Evolutionary conservation across 2,329 filamentous ascomycete genomes (phyloP), one percentile per base, ranked within the genome.

Genomic region (Aspergillus viridinutans): DNA sequence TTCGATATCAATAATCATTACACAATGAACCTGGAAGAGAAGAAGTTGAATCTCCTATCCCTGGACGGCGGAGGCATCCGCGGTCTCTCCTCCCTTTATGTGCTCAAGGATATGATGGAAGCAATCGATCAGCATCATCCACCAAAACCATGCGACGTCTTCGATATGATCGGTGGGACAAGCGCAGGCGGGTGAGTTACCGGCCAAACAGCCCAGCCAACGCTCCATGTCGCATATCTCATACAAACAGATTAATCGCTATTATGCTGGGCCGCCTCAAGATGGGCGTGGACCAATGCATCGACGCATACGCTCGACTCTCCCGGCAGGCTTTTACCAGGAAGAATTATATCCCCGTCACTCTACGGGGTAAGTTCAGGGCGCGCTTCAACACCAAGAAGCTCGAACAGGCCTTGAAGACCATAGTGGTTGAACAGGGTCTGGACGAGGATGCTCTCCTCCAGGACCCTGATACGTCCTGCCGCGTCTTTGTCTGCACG

Each of bases 181-280:
- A 67, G 66, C 38, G 70, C 70, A 2, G 70, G 70, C 55, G 70
- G 70, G 68, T 72, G 43, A 47, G 67, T 59, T 61, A 64, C 28
- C 28, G 3, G 8, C 26, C 28, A 29, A 29, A 2, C 28, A 29
- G 28, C 28, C 28, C 28, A 29, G 28, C 3, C 28, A 29, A 10
- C 2, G 28, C 28, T 3, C 28, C 2, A 29, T 29, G 28, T 29
- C 28, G 28, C 28, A 29, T 29, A 29, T 29, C 28, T 29, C 8
- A 29, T 10, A 3, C 8, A 10, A 29, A 29, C n/a, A 43, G 40
- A 20, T 49, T 57, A 14, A 76, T 80, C 14, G 76, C 78, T 1
- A 72, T 81, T 29, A 76, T 81, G 71, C 70, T 80, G 8, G 77
- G 77, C 0, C 70, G 75, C 4, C 65, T 81, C 1, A 60, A 71